Percentiles rank a stretch among this genome's conserved stretches.
These are phyloP conservation scores for Penicillium parvum DNA, from an alignment of 495 filamentous ascomycete species.

Conservation along the genomic window DNA sequence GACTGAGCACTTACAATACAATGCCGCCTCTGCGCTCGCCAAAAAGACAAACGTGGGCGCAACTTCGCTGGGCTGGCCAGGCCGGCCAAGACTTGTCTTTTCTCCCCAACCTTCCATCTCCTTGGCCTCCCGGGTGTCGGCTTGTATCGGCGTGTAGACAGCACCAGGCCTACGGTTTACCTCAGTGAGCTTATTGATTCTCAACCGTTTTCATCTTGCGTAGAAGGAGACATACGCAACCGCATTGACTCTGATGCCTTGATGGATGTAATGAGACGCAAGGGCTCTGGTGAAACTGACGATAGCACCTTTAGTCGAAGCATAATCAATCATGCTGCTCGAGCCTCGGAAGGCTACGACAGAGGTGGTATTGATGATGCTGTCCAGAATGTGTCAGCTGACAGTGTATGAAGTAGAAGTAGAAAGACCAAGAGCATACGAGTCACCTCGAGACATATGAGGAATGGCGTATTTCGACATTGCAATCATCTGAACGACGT, in stretches of 20 bases:
- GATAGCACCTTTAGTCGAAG: conserved; percentile 60
- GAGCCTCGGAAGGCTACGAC: conserved; percentile 53
- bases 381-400: conserved; percentile 16
- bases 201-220: no score
- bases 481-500: conserved; percentile 60
- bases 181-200: neutral
- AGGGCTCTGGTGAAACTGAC: conserved; percentile 55
- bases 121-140: conserved; percentile 42
- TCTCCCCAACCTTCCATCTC: conserved; percentile 48
- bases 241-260: conserved; percentile 60
- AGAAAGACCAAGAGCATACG: conserved; percentile 4
- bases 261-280: conserved; percentile 49
- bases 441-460: conserved; percentile 47
- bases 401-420: conserved; percentile 21
- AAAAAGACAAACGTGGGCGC: conserved; percentile 61
- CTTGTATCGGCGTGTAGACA: conserved; percentile 57
- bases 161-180: conserved; percentile 41
- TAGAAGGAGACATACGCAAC: no score
- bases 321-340: conserved; percentile 52
- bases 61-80: conserved; percentile 59
- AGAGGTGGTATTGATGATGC: conserved; percentile 59
- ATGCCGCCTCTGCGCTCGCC: conserved; percentile 49
- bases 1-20: conserved; percentile 41
- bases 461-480: conserved; percentile 56
- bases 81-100: conserved; percentile 41